These are phyloP conservation scores for Camelina sativa DNA, from an alignment of 345 rosid genomes.

Conservation along the genomic window DNA sequence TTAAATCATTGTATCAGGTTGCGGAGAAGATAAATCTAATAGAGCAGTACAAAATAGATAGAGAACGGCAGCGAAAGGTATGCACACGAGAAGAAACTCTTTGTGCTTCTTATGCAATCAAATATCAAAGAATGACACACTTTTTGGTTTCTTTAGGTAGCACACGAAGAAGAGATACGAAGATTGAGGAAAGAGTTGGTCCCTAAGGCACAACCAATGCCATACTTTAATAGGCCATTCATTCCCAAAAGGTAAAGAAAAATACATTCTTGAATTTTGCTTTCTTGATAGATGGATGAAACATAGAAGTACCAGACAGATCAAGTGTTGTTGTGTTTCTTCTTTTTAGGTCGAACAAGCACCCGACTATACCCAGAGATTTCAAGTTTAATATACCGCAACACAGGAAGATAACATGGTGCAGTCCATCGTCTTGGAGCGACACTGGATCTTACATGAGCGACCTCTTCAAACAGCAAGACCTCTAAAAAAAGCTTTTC, in stretches of 20 bases:
- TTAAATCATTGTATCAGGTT: conserved; percentile 47
- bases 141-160: conserved; percentile 51
- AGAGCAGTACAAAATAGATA: conserved; percentile 84
- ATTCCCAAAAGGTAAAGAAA: conserved; percentile 76
- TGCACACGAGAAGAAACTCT: background rate
- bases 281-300: conserved; percentile 1
- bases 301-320: background rate
- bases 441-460: conserved; percentile 43
- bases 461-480: conserved; percentile 37
- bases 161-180: conserved; percentile 78
- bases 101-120: background rate
- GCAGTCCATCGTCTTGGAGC: conserved; percentile 47
- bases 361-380: conserved; percentile 77
- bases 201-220: conserved; percentile 95
- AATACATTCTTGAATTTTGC: background rate
- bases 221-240: conserved; percentile 90
- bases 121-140: background rate
- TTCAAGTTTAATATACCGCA: conserved; percentile 75
- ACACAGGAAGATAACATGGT: conserved; percentile 80
- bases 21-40: conserved; percentile 72
- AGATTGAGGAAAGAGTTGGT: conserved; percentile 78
- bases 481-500: background rate
- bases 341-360: conserved; percentile 63
- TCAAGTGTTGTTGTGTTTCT: conserved; percentile 9
- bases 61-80: conserved; percentile 79